Conservation (phyloP, 768 basidiomycete species). For the Termitomyces titanicus region DNA sequence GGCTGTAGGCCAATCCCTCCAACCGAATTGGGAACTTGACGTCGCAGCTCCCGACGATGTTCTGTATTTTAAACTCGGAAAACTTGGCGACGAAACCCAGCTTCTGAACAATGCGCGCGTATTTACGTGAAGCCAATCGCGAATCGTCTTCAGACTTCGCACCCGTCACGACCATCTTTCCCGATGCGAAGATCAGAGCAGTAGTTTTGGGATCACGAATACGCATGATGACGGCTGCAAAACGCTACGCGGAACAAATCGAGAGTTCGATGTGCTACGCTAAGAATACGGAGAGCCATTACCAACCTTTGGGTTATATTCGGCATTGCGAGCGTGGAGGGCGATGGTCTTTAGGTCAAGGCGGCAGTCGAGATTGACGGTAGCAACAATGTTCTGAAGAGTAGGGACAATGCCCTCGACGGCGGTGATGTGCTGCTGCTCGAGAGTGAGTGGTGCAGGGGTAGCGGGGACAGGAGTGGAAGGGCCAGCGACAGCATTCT, state of each 20-base stretch:
- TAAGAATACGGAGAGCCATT: conserved; percentile 34
- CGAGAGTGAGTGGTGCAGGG: conserved; percentile 72
- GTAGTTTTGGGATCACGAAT: conserved; percentile 99
- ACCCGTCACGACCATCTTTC: conserved; percentile 99
- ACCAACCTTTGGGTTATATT: conserved; percentile 99
- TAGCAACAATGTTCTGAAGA: conserved; percentile 98
- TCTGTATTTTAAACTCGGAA: conserved; percentile 99
- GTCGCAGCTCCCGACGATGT: conserved; percentile 97
- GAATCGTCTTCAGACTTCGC: conserved; percentile 99
- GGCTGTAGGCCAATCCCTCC: conserved; percentile 95
- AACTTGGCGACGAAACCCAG: conserved; percentile 99
- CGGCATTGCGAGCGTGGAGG: conserved; percentile 95
- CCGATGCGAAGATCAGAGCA: conserved; percentile 97
- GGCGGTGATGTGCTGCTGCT: conserved; percentile 93
- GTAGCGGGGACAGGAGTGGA: conserved; percentile 56
- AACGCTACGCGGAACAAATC: conserved; percentile 81
- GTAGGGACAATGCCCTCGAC: conserved; percentile 99
- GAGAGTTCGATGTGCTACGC: conserved; percentile 58
- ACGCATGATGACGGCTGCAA: conserved; percentile 99
- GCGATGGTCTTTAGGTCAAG: conserved; percentile 98
- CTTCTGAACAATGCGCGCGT: conserved; percentile 98
- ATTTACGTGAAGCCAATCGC: conserved; percentile 94
- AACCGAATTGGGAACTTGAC: conserved; percentile 98
- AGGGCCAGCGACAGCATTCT: conserved; percentile 51
- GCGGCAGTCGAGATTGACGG: conserved; percentile 95